Percentiles rank a stretch among this genome's conserved stretches.
Evolutionary conservation across 805 yeast species (phyloP).

Genomic region (Saturnispora silvae): DNA sequence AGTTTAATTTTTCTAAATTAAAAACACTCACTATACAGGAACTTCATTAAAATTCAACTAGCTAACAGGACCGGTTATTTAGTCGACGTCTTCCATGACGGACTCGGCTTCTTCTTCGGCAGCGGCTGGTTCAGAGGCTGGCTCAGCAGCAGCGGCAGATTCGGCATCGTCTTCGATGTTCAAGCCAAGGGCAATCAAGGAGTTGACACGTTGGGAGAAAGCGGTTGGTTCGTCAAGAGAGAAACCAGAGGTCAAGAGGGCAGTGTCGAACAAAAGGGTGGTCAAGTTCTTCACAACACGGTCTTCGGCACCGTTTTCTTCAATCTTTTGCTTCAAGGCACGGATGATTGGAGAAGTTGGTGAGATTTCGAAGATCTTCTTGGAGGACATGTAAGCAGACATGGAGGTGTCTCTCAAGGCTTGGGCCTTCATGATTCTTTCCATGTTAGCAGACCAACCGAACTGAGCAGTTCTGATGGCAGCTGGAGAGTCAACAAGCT

Average conservation of each 20-base stretch:
- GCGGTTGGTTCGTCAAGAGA: constrained; percentile 96
- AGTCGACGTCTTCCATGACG: constrained; percentile 99
- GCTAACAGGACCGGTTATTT: no score
- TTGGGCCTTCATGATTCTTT: constrained; percentile 99
- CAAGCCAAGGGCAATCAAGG: constrained; percentile 94
- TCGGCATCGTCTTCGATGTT: constrained; percentile 70
- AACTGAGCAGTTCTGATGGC: constrained; percentile 99
- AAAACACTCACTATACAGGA: no score
- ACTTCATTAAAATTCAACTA: not conserved
- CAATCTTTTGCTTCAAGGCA: constrained; percentile 95
- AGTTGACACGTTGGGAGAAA: constrained; percentile 95
- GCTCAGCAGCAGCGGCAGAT: constrained; percentile 25
- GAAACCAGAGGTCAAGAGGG: constrained; percentile 97
- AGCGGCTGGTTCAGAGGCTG: constrained; percentile 24
- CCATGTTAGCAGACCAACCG: constrained; percentile 99
- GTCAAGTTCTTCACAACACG: constrained; percentile 97
- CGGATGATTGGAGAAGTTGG: constrained; percentile 91
- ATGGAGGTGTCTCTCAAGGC: constrained; percentile 97
- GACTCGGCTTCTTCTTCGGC: constrained; percentile 58
- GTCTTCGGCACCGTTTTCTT: constrained; percentile 94
- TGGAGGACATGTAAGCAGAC: constrained; percentile 99
- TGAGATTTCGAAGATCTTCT: constrained; percentile 98
- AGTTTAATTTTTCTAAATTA: no score
- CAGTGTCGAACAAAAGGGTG: constrained; percentile 92
- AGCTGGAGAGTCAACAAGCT: constrained; percentile 97